Evolutionary conservation across 805 yeast species (phyloP), one percentile per base, ranked within the genome.

Genomic region (Saturnispora halmiae): DNA sequence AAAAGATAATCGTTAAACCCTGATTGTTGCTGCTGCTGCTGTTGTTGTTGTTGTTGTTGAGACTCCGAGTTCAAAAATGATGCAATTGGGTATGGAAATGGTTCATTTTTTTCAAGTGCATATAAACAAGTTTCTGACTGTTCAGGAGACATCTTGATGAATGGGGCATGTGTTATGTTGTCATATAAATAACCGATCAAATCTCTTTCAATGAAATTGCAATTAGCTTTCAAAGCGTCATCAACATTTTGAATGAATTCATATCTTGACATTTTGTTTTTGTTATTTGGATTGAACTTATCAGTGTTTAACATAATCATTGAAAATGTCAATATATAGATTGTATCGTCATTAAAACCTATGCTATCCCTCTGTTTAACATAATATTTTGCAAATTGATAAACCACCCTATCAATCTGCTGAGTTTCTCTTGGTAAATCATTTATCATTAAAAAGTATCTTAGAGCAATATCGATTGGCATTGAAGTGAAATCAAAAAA

Each of bases 281-380:
- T 76, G 58, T 81, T 81, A 54, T 72, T 77, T 15, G 70, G 68
- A 58, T 82, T 82, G 61, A 78, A 82, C 43, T 65, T 70, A 53
- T 82, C 92, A 0, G 92, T 82, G 53, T 82, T 90, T 25, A 82
- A 60, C 69, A 82, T 77, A 34, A 82, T 65, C 31, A 82, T 56
- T 2, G 86, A 77, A 51, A 77, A 82, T 1, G 77, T 67, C 10
- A 80, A 53, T 35, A 79, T 72, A 51, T 80, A 79, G 7, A 80
- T 74, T 32, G 76, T 75, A 42, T 79, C 82, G 1, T 50, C 49
- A 14, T 56, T 53, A n/a, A 52, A 38, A 26, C 64, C 70, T 9
- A 65, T 38, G 7, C 52, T 53, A 0, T 64, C 63, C 45, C 73
- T 70, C 41, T 55, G 67, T 22, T 59, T 53, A 44, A 66, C 67